Evolutionary conservation across 106 monocot species (phyloP).

Genomic region (Alisma plantagoaquatica): DNA sequence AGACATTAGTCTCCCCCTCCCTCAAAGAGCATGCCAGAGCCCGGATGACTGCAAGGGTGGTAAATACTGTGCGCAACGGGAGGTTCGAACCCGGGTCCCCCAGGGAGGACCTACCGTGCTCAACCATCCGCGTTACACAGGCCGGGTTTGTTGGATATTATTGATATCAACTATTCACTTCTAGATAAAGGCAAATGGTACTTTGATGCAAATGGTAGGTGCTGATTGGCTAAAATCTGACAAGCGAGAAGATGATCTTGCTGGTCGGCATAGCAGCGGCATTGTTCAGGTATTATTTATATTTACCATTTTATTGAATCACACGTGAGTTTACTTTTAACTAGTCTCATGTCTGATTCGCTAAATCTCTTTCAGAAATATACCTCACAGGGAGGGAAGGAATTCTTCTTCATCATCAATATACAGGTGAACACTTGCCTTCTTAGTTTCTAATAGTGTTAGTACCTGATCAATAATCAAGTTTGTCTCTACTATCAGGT

Average conservation of each 20-base stretch:
- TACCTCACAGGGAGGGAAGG: conserved; percentile 56
- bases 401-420: conserved; percentile 88
- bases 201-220: conserved; percentile 92
- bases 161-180: not conserved
- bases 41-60: too few relatives aligned
- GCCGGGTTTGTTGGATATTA: too few relatives aligned
- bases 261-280: conserved; percentile 59
- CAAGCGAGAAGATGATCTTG: conserved; percentile 96
- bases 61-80: too few relatives aligned
- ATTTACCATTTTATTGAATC: too few relatives aligned
- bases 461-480: not conserved
- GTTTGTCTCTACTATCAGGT: conserved; percentile 27
- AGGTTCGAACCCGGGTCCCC: too few relatives aligned
- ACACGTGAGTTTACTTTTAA: not conserved
- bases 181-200: conserved; percentile 73
- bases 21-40: too few relatives aligned
- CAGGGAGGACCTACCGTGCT: too few relatives aligned
- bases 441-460: not conserved
- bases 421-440: conserved; percentile 50
- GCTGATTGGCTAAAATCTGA: conserved; percentile 95
- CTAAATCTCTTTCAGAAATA: conserved; percentile 40
- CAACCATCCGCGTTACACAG: too few relatives aligned
- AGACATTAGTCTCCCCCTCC: too few relatives aligned
- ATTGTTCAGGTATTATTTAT: conserved; percentile 98
- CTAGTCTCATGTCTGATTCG: not conserved